Conservation (phyloP, 805 yeast species). For the Wickerhamomyces strasburgensis region DNA sequence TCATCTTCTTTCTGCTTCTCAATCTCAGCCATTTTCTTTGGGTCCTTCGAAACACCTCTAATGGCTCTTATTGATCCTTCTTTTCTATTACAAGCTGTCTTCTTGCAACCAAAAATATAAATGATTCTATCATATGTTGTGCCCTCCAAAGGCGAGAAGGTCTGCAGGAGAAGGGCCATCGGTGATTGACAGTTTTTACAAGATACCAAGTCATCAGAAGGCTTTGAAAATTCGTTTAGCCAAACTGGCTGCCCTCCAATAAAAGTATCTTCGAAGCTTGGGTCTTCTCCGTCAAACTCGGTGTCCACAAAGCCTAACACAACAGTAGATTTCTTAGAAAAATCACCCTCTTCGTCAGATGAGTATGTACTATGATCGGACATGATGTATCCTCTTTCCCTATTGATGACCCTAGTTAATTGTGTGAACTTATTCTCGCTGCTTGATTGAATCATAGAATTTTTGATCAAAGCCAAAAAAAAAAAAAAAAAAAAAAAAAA, state of each 20-base stretch:
- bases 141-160: conserved; percentile 71
- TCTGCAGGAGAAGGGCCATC: conserved; percentile 71
- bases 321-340: conserved; percentile 34
- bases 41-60: conserved; percentile 68
- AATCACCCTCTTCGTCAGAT: conserved; percentile 40
- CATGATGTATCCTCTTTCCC: conserved; percentile 6
- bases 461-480: no score
- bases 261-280: conserved; percentile 61
- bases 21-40: conserved; percentile 37
- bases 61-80: conserved; percentile 71
- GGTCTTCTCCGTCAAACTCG: conserved; percentile 41
- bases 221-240: conserved; percentile 57
- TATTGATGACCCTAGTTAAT: no score
- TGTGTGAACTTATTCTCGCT: no score
- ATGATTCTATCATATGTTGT: conserved; percentile 74
- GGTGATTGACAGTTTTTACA: conserved; percentile 64
- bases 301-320: conserved; percentile 63
- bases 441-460: no score
- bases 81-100: conserved; percentile 58
- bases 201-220: conserved; percentile 43
- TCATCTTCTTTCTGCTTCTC: conserved; percentile 36
- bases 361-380: conserved; percentile 37
- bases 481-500: no score
- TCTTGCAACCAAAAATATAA: conserved; percentile 73
- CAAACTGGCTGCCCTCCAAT: conserved; percentile 78